Percentiles rank a stretch among this genome's conserved stretches.
phyloP scores from a whole-genome alignment of 805 yeast genomes.

The Monosporozyma servazzii region DNA sequence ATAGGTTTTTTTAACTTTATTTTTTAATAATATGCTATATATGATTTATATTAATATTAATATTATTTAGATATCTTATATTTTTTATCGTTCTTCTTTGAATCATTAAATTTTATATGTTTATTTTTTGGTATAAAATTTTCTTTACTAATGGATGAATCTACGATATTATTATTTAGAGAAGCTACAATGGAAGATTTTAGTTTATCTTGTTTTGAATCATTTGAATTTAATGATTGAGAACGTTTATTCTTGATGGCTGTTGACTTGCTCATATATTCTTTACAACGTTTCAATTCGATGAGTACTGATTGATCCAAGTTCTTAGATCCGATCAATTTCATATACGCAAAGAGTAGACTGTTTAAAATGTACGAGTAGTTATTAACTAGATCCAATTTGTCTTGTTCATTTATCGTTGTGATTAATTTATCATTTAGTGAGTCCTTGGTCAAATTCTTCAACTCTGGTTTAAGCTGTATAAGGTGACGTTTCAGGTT shows the following conservation, averaged over 20 bases:
- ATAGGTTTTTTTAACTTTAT: not conserved
- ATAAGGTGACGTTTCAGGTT: constrained; percentile 19
- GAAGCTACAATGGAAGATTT: constrained; percentile 40
- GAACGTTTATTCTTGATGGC: constrained; percentile 7
- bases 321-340: constrained; percentile 19
- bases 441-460: constrained; percentile 16
- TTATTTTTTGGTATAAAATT: constrained; percentile 40
- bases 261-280: constrained; percentile 52
- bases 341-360: constrained; percentile 24
- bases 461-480: constrained; percentile 13
- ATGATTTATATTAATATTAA: not conserved
- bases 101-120: constrained; percentile 40
- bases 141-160: constrained; percentile 44
- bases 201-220: constrained; percentile 31
- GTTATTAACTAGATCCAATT: constrained; percentile 19
- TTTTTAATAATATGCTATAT: not conserved
- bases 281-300: constrained; percentile 57
- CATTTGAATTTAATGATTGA: constrained; percentile 11
- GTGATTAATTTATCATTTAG: constrained; percentile 24
- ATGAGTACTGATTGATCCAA: constrained; percentile 42
- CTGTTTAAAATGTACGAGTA: constrained; percentile 25
- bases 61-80: not conserved
- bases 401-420: constrained; percentile 15
- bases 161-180: constrained; percentile 19
- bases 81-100: not conserved